Evolutionary conservation across 2,329 filamentous ascomycete species (phyloP), one percentile per base, ranked within the genome.

Genomic region (Curvularia hawaiiensis): DNA sequence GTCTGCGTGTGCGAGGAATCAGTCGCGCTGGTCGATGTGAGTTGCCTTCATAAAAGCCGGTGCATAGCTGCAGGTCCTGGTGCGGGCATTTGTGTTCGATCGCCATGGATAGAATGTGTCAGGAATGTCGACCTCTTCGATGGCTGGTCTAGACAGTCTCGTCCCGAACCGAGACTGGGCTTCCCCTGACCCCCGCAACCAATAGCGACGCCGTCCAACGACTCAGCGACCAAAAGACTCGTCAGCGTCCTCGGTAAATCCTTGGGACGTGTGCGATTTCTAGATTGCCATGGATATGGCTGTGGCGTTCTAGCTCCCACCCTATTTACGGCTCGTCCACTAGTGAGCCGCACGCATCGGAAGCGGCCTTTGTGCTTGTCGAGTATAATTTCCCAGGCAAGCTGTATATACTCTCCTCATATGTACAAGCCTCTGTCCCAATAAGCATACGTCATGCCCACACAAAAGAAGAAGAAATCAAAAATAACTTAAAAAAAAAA

Each of bases 81-180:
- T 54, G 51, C 55, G 51, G 55, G 22, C 46, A 45, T 14, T 40
- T 10, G 51, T 47, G 52, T 50, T 50, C 47, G 49, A 60, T 56
- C 57, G 54, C 44, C 49, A 43, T 35, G 46, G 39, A 50, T 35
- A 16, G 22, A 24, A n/a, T 56, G 64, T 65, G 60, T 67, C 56
- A 65, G 65, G 64, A 67, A 63, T 59, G 63, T 41, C 43, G 50
- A 35, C 26, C 38, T 49, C 24, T 18, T 54, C 54, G 56, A 52
- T 22, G 54, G 41, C 47, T 55, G 55, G 62, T 58, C 61, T 48
- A 60, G 62, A 59, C 59, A 63, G 54, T 60, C 62, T 63, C 67
- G 67, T 64, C 62, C 66, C 67, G 67, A 68, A 64, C 64, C 66
- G 67, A 59, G 53, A 58, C 60, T 57, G 58, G 28, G 40, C 43